Conservation (phyloP, 2,329 filamentous ascomycete genomes). For the Diaporthe batatas region DNA sequence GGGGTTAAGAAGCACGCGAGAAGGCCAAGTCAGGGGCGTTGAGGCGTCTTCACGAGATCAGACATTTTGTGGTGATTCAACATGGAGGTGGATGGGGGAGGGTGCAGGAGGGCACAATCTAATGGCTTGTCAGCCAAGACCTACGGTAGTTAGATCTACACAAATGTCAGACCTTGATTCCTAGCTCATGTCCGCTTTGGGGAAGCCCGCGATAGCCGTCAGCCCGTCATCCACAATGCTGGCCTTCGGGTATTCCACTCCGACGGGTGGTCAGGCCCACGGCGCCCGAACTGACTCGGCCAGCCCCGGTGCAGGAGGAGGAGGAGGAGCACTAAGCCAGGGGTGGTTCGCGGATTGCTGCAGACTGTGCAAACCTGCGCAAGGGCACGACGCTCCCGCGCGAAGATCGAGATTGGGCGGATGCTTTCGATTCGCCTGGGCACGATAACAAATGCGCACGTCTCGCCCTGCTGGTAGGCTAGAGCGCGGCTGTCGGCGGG, state of each 20-base stretch:
- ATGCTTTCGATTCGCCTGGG: conserved; percentile 34
- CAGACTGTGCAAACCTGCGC: conserved; percentile 39
- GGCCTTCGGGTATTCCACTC: background rate
- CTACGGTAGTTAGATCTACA: conserved; percentile 35
- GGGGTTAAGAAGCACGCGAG: conserved; percentile 49
- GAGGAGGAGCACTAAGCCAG: conserved; percentile 1
- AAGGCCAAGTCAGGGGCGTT: conserved; percentile 20
- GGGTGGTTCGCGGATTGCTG: conserved; percentile 34
- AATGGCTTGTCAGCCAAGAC: conserved; percentile 30
- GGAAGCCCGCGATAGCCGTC: conserved; percentile 32
- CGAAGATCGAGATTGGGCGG: conserved; percentile 16
- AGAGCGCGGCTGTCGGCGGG: conserved; percentile 41
- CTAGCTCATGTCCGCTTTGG: conserved; percentile 22
- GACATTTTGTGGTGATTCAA: conserved; percentile 18
- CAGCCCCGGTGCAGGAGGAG: conserved; percentile 6
- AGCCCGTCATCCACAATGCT: conserved; percentile 14
- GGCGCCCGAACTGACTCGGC: conserved; percentile 21
- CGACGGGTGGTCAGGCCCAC: conserved; percentile 21
- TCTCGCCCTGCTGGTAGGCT: conserved; percentile 29
- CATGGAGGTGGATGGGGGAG: conserved; percentile 24
- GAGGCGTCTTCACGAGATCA: conserved; percentile 18
- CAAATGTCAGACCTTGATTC: conserved; percentile 35
- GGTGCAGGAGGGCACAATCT: conserved; percentile 30
- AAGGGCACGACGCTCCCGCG: conserved; percentile 4
- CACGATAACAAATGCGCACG: conserved; percentile 30